Evolutionary conservation across 208 protist genomes (phyloP), one percentile per base, ranked within the genome.

Genomic region (Leishmania gerbilli): DNA sequence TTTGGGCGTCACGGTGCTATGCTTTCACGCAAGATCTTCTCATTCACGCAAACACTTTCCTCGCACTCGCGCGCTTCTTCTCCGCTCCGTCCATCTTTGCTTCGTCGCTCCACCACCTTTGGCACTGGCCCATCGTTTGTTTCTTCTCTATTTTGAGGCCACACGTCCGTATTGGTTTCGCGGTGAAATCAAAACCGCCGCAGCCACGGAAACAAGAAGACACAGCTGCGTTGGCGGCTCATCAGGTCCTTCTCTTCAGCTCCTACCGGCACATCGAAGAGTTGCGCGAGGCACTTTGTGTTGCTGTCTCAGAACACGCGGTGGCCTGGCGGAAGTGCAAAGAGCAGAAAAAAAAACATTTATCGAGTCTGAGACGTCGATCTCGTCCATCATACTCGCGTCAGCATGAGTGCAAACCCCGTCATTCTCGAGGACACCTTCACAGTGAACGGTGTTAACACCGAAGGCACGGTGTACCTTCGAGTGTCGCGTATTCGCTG

Each of bases 371-470:
- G 45, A 49, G 40, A n/a, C 45, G 6, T 31, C 45, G 24, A 74
- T 74, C 45, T 62, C 51, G 51, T 80, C 51, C 5, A 55, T 76
- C 31, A 76, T 68, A 27, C 62, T 55, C 27, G 47, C 58, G 15
- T 62, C 17, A 45, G 40, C 13, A 95, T 95, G 91, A 92, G 88
- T 77, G 69, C 83, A 62, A 85, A 95, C 79, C 90, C 92, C n/a
- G 89, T 98, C 64, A 93, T 98, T 80, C 83, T 98, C 74, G 95
- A 98, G 74, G 95, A 98, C 86, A 96, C 92, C 45, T 98, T 98
- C 79, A 93, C 88, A n/a, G 91, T 98, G 51, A 94, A 90, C 24
- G 90, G 84, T 31, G 79, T 95, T 31, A 98, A 97, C 75, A 86
- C 84, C 60, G 91, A 96, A 55, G 95, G 92, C 11, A 88, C 87